Evolutionary conservation across 768 basidiomycete species (phyloP), one percentile per base, ranked within the genome.

Genomic region (Auriculariales sp.): DNA sequence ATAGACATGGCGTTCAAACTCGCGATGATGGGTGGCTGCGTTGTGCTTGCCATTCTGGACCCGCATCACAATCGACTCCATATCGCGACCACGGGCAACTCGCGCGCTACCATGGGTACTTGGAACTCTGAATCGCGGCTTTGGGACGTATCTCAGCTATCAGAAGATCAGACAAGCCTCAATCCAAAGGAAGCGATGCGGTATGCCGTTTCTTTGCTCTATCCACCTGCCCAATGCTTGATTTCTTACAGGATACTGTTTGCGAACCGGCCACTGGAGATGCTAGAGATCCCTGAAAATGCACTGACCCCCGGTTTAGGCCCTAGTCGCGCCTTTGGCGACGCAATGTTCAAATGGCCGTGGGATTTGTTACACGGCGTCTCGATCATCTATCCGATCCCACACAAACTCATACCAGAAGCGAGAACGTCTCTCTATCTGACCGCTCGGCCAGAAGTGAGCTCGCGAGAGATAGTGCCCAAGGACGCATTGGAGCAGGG

Each of bases 351-450:
- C 57, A 75, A 75, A 54, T 74, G 71, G 72, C 58, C 58, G 31
- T 44, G 52, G 12, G 67, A 66, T n/a, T n/a, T n/a, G n/a, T n/a
- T n/a, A n/a, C n/a, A n/a, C n/a, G n/a, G n/a, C n/a, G n/a, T n/a
- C n/a, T n/a, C n/a, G n/a, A n/a, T n/a, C n/a, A n/a, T n/a, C n/a
- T n/a, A n/a, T n/a, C n/a, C n/a, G n/a, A n/a, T n/a, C n/a, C n/a
- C n/a, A n/a, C n/a, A n/a, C n/a, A n/a, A n/a, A n/a, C n/a, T n/a
- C n/a, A n/a, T n/a, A n/a, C n/a, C n/a, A n/a, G n/a, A n/a, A n/a
- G n/a, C n/a, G n/a, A 84, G 82, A 63, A 89, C 91, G 3, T 92
- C 91, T 1, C 91, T 92, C 15, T 95, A 94, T 63, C 88, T 94
- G 24, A 92, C 74, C 28, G 79, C 92, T 12, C 70, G 70, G 4